These are phyloP conservation scores for Massospora cicadina DNA, from an alignment of 371 early-diverging fungal genomes.

Conservation along the genomic window DNA sequence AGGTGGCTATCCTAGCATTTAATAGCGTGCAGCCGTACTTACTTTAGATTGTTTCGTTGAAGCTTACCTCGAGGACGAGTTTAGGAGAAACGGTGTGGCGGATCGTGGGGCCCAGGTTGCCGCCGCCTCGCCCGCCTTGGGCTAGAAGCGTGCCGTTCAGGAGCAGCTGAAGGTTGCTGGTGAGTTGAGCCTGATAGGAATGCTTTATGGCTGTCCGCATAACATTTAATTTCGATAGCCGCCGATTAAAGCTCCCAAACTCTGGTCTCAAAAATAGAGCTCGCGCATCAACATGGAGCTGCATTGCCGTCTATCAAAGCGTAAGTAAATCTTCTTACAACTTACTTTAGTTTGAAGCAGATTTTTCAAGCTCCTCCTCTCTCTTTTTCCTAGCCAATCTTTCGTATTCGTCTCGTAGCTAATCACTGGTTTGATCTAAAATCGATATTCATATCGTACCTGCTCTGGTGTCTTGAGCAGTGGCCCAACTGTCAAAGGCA, in stretches of 20 bases:
- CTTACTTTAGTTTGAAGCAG: constrained; percentile 45
- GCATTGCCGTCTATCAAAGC: background rate
- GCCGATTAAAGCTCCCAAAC: background rate
- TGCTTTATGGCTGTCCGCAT: background rate
- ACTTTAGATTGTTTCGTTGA: background rate
- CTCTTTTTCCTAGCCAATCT: constrained; percentile 39
- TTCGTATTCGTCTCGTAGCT: constrained; percentile 76
- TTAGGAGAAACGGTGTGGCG: constrained; percentile 54
- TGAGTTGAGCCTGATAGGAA: constrained; percentile 36
- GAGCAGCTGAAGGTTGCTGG: constrained; percentile 37
- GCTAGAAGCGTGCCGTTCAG: constrained; percentile 50
- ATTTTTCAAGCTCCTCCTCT: constrained; percentile 60
- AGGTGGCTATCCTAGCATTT: constrained; percentile 30
- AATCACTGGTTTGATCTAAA: background rate
- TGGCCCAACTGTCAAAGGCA: constrained; percentile 58
- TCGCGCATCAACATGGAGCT: background rate
- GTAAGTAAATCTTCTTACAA: background rate
- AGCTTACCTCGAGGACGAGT: constrained; percentile 40
- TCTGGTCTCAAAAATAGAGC: background rate
- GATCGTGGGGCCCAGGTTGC: constrained; percentile 48
- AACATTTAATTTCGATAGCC: background rate
- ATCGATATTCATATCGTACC: constrained; percentile 19
- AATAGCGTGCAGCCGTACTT: constrained; percentile 38
- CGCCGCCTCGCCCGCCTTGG: constrained; percentile 56
- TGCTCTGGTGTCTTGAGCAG: constrained; percentile 64